Evolutionary conservation across 2,329 filamentous ascomycete species (phyloP).

Genomic region (Fusarium sulawesiense): DNA sequence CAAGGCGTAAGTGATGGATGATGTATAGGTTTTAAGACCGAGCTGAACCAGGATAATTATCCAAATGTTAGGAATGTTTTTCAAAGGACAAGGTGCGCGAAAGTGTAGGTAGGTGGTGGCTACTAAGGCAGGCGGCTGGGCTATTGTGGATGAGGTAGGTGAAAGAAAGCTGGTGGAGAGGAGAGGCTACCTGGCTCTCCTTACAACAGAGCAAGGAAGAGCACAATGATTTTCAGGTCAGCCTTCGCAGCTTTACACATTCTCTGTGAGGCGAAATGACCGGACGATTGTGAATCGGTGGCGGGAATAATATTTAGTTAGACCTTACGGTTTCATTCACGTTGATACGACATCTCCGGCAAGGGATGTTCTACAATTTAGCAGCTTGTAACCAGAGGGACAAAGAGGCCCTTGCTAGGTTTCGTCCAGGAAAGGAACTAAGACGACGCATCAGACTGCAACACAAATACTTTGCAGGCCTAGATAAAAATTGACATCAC

Average conservation of each 20-base stretch:
- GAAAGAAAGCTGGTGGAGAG: neutral
- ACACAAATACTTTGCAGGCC: neutral
- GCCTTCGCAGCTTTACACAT: neutral
- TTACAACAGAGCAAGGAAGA: neutral
- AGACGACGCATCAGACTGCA: neutral
- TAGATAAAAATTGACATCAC: neutral
- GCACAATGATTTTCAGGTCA: neutral
- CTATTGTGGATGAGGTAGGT: slow-evolving; percentile 18
- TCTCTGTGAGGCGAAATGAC: slow-evolving; percentile 5
- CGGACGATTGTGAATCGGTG: slow-evolving; percentile 20
- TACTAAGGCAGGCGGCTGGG: neutral
- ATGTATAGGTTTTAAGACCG: neutral
- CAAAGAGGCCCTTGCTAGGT: neutral
- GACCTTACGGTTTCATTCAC: neutral
- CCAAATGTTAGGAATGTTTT: neutral
- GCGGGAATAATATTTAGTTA: slow-evolving; percentile 9
- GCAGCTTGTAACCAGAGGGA: neutral
- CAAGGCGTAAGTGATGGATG: neutral
- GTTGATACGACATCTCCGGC: neutral
- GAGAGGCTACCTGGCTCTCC: neutral
- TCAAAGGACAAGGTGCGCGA: slow-evolving; percentile 10
- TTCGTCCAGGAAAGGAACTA: neutral
- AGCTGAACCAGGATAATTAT: neutral
- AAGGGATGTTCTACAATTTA: neutral
- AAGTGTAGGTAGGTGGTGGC: slow-evolving; percentile 18